Evolutionary conservation across 768 basidiomycete genomes (phyloP).

Genomic region (Termitomyces sp.): DNA sequence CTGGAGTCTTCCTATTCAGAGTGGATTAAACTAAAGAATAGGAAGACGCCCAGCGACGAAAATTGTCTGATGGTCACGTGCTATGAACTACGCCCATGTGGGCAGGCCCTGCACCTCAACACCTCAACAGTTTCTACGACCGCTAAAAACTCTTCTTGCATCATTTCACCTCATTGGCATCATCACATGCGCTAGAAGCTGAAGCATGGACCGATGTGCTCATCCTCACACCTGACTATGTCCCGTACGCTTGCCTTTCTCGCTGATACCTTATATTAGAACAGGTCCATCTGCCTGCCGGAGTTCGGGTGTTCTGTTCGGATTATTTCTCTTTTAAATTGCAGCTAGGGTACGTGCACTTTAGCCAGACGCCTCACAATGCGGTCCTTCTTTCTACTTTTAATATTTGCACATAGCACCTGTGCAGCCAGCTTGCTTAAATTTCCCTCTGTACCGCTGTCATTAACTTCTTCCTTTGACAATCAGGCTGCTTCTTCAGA

Average conservation of each 20-base stretch:
- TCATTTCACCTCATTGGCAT: not conserved
- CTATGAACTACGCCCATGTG: too few species aligned
- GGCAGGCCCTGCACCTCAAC: too few species aligned
- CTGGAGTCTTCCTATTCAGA: too few species aligned
- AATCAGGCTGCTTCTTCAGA: constrained; percentile 40
- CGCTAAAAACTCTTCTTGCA: not conserved
- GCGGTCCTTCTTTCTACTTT: not conserved
- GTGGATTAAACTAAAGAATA: too few species aligned
- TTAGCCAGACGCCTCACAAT: not conserved
- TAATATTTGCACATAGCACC: not conserved
- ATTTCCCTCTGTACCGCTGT: constrained; percentile 28
- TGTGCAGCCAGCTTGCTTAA: constrained; percentile 4
- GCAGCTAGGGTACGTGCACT: not conserved
- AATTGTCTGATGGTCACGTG: too few species aligned
- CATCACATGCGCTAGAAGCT: not conserved
- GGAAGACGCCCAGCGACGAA: too few species aligned
- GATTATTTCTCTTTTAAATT: not conserved
- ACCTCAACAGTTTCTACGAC: too few species aligned
- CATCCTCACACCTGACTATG: not conserved
- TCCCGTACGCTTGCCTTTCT: not conserved
- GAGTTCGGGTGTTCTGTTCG: constrained; percentile 1
- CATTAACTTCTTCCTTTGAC: constrained; percentile 27
- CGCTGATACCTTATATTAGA: not conserved
- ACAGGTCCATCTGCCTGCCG: not conserved
- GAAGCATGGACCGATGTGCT: not conserved